Evolutionary conservation across 306 rosid species (phyloP).

Genomic region (Carpinus fangiana): DNA sequence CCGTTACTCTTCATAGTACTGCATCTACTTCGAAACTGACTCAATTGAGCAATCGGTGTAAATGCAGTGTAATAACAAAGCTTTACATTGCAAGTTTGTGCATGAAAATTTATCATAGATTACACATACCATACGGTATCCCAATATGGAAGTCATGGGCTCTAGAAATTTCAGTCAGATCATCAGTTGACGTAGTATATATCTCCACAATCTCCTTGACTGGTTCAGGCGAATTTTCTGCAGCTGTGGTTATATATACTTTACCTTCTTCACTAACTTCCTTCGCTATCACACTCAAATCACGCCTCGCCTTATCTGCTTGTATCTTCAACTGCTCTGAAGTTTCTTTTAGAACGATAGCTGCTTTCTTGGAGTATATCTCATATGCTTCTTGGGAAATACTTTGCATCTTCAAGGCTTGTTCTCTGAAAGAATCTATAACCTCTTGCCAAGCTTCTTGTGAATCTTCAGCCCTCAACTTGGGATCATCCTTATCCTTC

Average conservation of each 20-base stretch:
- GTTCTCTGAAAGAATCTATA: conserved; percentile 75
- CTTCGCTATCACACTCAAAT: conserved; percentile 59
- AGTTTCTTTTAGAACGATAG: conserved; percentile 60
- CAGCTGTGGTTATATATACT: conserved; percentile 62
- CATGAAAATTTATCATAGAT: conserved; percentile 10
- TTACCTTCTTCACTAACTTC: conserved; percentile 76
- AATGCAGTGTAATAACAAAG: conserved; percentile 2
- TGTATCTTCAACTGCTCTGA: conserved; percentile 76
- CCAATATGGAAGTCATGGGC: conserved; percentile 83
- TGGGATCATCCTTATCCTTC: conserved; percentile 35
- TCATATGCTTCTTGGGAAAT: conserved; percentile 86
- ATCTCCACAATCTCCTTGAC: conserved; percentile 82
- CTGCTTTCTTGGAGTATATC: conserved; percentile 73
- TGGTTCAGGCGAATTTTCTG: conserved; percentile 74
- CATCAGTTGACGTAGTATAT: conserved; percentile 57
- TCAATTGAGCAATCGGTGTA: not conserved
- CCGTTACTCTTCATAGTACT: not conserved
- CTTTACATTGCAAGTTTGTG: not conserved
- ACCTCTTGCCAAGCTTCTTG: conserved; percentile 80
- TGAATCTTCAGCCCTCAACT: conserved; percentile 52
- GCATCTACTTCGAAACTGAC: not conserved
- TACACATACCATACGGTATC: conserved; percentile 84
- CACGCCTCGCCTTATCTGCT: conserved; percentile 69
- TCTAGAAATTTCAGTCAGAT: conserved; percentile 56
- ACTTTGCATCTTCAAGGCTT: conserved; percentile 69